Base-by-base conservation (phyloP, 192 early-diverging fungal species). In the Coemansia sp. region DNA sequence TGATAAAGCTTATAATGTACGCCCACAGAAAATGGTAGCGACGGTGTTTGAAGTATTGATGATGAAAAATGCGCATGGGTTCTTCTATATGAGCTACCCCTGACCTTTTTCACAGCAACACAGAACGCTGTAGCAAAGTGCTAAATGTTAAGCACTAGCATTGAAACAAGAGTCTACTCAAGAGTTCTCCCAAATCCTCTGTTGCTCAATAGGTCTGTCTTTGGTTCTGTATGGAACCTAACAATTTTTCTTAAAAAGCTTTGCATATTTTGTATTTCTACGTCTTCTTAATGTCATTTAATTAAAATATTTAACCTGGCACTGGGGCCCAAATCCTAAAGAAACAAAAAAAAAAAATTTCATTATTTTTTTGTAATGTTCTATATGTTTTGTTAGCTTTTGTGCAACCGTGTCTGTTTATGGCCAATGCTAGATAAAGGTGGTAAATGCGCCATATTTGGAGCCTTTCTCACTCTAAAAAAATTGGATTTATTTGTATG, bases 11-110 rank as follows among this genome's bases (percentile, higher is more conserved):
- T 17, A 46, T 14, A 3, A 17, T 14, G 17, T 46, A 46, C 39
- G 14, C 3, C 39, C 9, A 46, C 39, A 17, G 2, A 46, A 30
- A 51, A 36, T 4, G 51, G 51, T 23, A 50, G 50, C 25, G 14
- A 42, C 54, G 53, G 36, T 52, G 33, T 64, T 64, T 17, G 20
- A 66, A 1, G 46, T 68, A 7, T 23, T 80, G 46, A 33, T 80
- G 6, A 63, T 39, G 11, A 68, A 57, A 56, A 80, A 80, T 51
- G 68, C 72, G 58, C 56, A 65, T 25, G 64, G 77, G 4, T 73
- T 80, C 29, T 70, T 80, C 14, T 31, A 64, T 14, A 80, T 74
- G 7, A 29, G 33, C 29, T 79, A 74, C 23, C 76, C 76, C 21
- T 71, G 29, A 68, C 20, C 27, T 46, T 46, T 0, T 1, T 17